Base-by-base conservation (phyloP, 306 rosid genomes). In the Castanospermum australe region DNA sequence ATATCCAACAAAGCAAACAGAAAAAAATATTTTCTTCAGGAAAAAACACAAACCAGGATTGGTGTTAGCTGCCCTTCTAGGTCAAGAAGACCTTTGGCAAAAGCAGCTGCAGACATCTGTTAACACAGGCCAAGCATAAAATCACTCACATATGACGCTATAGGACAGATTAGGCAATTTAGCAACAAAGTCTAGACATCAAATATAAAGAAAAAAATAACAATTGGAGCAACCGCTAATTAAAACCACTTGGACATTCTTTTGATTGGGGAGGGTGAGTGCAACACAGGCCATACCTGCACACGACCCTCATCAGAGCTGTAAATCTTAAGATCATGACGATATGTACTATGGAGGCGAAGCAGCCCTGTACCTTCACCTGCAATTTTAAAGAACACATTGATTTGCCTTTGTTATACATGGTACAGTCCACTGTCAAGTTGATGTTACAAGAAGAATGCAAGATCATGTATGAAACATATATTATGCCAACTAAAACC, bases 291-390 rank as follows among this genome's bases (percentile, higher is more conserved):
- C 41, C 82, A 71, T 88, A 94, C 99, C 99, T 94, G 99, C 82
- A 94, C 99, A 66, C 99, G 99, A 32, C 99, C 99, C 90, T 94
- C 99, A 76, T 94, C 99, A 80, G 99, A 94, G 84, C 99, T 94
- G 83, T 94, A 94, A 77, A 94, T 94, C 87, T 94, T 94, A 65
- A 94, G 91, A 87, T 94, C 97, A 73, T 94, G 99, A 64, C 99
- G 92, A 60, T 94, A 92, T 52, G 99, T 94, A 78, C 98, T 94
- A 75, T 94, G 98, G 67, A 94, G 97, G 83, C 98, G 97, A 86
- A 94, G 98, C 55, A 94, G 83, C 75, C 97, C 98, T 8, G 97
- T 94, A 54, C 98, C 98, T 88, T 94, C 98, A 73, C 98, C 97
- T 92, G 87, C 60, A 81, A 76, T 71, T 55, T 71, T 39, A 66